Conservation (phyloP, 805 yeast species). For the Zygotorulaspora chibaensis region DNA sequence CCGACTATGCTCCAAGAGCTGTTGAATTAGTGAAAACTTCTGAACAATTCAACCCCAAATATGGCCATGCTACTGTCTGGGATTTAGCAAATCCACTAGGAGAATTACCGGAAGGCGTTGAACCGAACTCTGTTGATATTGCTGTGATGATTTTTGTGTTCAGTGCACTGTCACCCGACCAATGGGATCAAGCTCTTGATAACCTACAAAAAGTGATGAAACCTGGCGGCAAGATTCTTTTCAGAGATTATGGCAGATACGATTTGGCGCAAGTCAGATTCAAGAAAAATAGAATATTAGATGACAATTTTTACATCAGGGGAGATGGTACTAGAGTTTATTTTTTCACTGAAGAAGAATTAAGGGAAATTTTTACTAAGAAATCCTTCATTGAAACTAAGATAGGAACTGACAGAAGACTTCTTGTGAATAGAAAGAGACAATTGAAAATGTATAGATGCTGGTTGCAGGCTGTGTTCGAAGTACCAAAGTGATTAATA, state of each 20-base stretch:
- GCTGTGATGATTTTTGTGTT: slow-evolving; percentile 95
- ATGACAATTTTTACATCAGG: slow-evolving; percentile 90
- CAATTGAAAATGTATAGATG: slow-evolving; percentile 92
- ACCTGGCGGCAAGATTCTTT: slow-evolving; percentile 87
- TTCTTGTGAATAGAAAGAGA: slow-evolving; percentile 87
- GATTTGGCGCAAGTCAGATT: slow-evolving; percentile 94
- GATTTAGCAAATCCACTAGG: slow-evolving; percentile 79
- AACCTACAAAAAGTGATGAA: slow-evolving; percentile 71
- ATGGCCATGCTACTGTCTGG: slow-evolving; percentile 88
- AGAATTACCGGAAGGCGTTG: slow-evolving; percentile 76
- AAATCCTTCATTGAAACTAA: slow-evolving; percentile 60
- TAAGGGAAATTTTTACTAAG: slow-evolving; percentile 63
- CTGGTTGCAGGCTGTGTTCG: slow-evolving; percentile 93
- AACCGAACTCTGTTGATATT: slow-evolving; percentile 77
- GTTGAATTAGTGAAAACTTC: slow-evolving; percentile 75
- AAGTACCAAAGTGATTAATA: slow-evolving; percentile 6
- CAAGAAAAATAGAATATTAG: slow-evolving; percentile 79
- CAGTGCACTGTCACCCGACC: slow-evolving; percentile 85
- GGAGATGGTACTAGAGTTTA: slow-evolving; percentile 98
- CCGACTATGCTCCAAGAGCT: slow-evolving; percentile 86
- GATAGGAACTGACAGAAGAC: slow-evolving; percentile 85
- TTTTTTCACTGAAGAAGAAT: slow-evolving; percentile 92
- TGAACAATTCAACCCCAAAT: slow-evolving; percentile 53
- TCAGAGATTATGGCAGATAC: slow-evolving; percentile 93
- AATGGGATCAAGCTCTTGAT: slow-evolving; percentile 77